Conservation (phyloP, 495 filamentous ascomycete genomes). For the Letharia columbiana region DNA sequence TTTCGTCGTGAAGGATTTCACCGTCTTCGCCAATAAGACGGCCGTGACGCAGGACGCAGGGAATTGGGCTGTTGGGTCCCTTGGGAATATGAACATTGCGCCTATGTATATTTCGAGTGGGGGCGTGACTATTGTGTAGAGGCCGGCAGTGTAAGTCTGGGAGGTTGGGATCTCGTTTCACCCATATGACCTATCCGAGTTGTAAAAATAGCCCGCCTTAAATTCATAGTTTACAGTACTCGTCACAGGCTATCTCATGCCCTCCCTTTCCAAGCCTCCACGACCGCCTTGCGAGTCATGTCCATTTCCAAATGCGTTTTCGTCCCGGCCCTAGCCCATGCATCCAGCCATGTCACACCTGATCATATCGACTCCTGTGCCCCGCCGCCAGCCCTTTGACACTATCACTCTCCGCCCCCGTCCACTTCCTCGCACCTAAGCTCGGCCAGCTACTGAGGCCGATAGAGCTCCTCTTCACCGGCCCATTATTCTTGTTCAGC, state of each 20-base stretch:
- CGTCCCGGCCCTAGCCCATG: not conserved
- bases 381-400: not conserved
- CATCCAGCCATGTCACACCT: not conserved
- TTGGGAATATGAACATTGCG: no score
- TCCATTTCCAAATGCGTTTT: not conserved
- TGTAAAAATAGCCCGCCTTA: not conserved
- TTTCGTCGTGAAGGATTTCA: no score
- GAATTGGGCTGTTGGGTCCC: no score
- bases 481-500: not conserved
- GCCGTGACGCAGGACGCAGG: no score
- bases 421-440: not conserved
- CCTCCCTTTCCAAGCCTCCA: not conserved
- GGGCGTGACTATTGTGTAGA: no score
- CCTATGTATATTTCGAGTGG: no score
- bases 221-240: not conserved
- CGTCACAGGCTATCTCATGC: not conserved
- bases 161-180: no score
- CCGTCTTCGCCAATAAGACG: no score
- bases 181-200: no score
- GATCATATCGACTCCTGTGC: slow-evolving; percentile 4
- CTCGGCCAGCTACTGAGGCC: not conserved
- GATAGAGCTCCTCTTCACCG: not conserved
- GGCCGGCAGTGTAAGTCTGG: no score
- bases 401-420: slow-evolving; percentile 6
- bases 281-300: not conserved